phyloP scores from a whole-genome alignment of 2,329 filamentous ascomycete genomes.

The Hymenoscyphus linearis region DNA sequence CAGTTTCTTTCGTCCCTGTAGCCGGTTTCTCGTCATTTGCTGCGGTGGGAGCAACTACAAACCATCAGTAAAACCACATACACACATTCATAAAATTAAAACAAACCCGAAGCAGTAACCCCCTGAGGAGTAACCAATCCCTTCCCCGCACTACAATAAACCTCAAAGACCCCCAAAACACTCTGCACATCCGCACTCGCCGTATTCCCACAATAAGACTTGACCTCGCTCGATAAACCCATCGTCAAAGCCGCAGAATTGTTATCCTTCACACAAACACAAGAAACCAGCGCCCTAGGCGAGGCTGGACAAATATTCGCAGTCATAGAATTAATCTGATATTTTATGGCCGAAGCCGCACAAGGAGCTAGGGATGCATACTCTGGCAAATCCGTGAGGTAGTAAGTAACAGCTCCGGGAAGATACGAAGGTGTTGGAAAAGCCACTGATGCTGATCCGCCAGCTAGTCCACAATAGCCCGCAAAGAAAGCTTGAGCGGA shows the following conservation, averaged over 20 bases:
- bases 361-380: constrained; percentile 37
- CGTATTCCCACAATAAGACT: constrained; percentile 11
- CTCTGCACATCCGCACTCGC: constrained; percentile 12
- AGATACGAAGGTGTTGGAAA: constrained; percentile 43
- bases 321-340: constrained; percentile 5
- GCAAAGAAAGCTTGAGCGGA: constrained; percentile 46
- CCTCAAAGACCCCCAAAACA: constrained; percentile 14
- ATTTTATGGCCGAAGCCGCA: constrained; percentile 9
- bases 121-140: constrained; percentile 12
- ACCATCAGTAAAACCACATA: background rate
- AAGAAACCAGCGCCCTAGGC: constrained; percentile 14
- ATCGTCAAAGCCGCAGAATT: constrained; percentile 10
- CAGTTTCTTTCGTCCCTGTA: background rate
- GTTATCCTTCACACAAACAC: constrained; percentile 16
- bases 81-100: background rate
- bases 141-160: constrained; percentile 18
- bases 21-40: background rate
- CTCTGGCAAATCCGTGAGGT: constrained; percentile 46
- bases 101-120: constrained; percentile 12
- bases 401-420: constrained; percentile 51
- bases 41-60: background rate
- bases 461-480: constrained; percentile 45
- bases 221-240: constrained; percentile 7
- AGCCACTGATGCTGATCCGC: constrained; percentile 41
- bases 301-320: constrained; percentile 6